Conservation (phyloP, 495 filamentous ascomycete genomes). For the Podospora australis region DNA sequence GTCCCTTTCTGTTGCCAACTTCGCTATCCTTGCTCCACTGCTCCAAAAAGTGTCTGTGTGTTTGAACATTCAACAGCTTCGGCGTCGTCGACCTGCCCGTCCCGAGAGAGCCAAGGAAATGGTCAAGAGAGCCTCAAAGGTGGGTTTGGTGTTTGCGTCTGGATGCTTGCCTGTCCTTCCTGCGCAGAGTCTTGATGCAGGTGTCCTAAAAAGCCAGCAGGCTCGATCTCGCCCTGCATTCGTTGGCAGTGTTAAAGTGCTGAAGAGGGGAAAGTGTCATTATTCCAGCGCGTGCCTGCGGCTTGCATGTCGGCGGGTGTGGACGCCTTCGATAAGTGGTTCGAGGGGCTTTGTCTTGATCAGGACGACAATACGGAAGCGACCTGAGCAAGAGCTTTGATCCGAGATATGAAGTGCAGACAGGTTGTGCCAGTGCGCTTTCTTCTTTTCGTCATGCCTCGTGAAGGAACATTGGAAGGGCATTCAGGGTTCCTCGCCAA, state of each 20-base stretch:
- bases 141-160: too few species aligned
- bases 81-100: too few species aligned
- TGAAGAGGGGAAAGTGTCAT: conserved; percentile 4
- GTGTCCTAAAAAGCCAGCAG: not conserved
- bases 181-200: not conserved
- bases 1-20: conserved; percentile 15
- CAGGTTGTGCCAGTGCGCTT: too few species aligned
- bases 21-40: not conserved
- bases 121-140: not conserved
- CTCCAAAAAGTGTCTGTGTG: conserved; percentile 5
- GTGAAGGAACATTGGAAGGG: too few species aligned
- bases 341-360: not conserved
- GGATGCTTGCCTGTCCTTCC: too few species aligned
- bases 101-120: conserved; percentile 2
- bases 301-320: conserved; percentile 1
- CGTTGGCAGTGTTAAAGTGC: not conserved
- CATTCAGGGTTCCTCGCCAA: too few species aligned
- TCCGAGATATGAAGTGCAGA: too few species aligned
- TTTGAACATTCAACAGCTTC: too few species aligned
- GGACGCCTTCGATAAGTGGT: conserved; percentile 3
- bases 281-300: conserved; percentile 13
- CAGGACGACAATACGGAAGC: too few species aligned
- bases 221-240: too few species aligned
- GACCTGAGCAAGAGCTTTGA: too few species aligned
- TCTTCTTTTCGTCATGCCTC: too few species aligned